Evolutionary conservation across 768 basidiomycete genomes (phyloP).

Genomic region (Suillus hirtellus): DNA sequence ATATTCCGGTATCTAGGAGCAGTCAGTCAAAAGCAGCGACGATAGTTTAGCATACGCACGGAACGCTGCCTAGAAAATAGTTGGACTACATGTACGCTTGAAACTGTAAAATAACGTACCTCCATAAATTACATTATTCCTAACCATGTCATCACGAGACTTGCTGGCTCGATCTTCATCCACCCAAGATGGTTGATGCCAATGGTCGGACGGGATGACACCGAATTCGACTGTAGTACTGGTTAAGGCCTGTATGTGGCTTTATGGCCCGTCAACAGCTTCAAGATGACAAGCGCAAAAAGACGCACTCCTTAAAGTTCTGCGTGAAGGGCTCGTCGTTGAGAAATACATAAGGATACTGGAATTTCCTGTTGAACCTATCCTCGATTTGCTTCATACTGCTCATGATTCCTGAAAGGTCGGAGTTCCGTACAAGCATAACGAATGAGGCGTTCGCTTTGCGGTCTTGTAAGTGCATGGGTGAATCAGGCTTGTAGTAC

Average conservation of each 20-base stretch:
- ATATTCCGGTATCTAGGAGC: slow-evolving; percentile 79
- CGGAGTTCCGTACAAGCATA: slow-evolving; percentile 71
- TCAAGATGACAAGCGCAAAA: background rate
- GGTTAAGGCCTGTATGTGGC: slow-evolving; percentile 35
- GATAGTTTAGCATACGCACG: slow-evolving; percentile 45
- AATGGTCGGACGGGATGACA: slow-evolving; percentile 65
- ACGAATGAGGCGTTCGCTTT: slow-evolving; percentile 86
- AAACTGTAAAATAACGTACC: slow-evolving; percentile 35
- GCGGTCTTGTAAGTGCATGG: slow-evolving; percentile 41
- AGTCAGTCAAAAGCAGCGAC: slow-evolving; percentile 10
- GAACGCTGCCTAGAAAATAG: slow-evolving; percentile 57
- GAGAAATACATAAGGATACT: slow-evolving; percentile 87
- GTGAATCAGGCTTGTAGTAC: slow-evolving; percentile 48
- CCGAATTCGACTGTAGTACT: slow-evolving; percentile 50
- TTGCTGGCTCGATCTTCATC: slow-evolving; percentile 66
- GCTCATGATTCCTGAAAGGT: slow-evolving; percentile 55
- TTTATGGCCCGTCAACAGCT: slow-evolving; percentile 18
- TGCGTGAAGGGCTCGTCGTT: slow-evolving; percentile 82
- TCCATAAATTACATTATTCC: slow-evolving; percentile 65
- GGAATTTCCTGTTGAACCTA: slow-evolving; percentile 76
- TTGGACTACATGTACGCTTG: slow-evolving; percentile 4
- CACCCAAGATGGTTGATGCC: slow-evolving; percentile 78
- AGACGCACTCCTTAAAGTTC: slow-evolving; percentile 63
- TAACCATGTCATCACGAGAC: slow-evolving; percentile 61
- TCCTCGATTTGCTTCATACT: slow-evolving; percentile 82